Conservation (phyloP, 352 stramenopile genomes). For the Globisporangium iwayamae region DNA sequence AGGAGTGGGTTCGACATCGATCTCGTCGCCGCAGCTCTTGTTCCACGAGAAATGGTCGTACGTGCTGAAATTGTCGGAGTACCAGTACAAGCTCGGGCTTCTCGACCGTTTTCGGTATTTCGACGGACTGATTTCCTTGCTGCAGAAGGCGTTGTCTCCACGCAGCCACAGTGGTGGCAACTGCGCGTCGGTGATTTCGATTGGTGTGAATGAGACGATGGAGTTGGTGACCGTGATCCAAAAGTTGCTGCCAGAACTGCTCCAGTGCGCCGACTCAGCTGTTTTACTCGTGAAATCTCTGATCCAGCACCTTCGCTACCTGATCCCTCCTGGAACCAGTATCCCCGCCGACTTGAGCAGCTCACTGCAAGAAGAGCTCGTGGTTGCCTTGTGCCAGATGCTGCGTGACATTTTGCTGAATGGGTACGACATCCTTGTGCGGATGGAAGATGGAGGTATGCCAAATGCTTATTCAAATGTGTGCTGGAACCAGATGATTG, state of each 20-base stretch:
- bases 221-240: slow-evolving; percentile 70
- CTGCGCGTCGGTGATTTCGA: slow-evolving; percentile 40
- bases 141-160: slow-evolving; percentile 77
- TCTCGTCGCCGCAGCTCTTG: slow-evolving; percentile 30
- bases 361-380: slow-evolving; percentile 62
- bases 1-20: slow-evolving; percentile 2
- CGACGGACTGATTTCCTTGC: slow-evolving; percentile 67
- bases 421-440: slow-evolving; percentile 67
- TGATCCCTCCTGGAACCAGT: slow-evolving; percentile 54
- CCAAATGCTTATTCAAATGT: not conserved
- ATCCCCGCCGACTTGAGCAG: slow-evolving; percentile 38
- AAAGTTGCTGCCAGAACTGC: slow-evolving; percentile 68
- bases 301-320: slow-evolving; percentile 70
- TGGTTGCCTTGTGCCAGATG: slow-evolving; percentile 66
- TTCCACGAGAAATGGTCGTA: slow-evolving; percentile 83
- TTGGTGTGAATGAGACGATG: slow-evolving; percentile 75
- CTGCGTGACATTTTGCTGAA: slow-evolving; percentile 71
- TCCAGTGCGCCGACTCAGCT: slow-evolving; percentile 45
- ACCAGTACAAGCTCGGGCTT: slow-evolving; percentile 76
- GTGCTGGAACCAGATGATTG: not conserved
- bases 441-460: slow-evolving; percentile 78
- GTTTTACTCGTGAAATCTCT: slow-evolving; percentile 76
- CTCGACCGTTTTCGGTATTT: slow-evolving; percentile 77
- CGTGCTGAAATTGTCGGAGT: slow-evolving; percentile 74
- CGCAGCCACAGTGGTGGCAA: slow-evolving; percentile 26